Base-by-base conservation (phyloP, 345 rosid genomes). In the Turritis glabra region DNA sequence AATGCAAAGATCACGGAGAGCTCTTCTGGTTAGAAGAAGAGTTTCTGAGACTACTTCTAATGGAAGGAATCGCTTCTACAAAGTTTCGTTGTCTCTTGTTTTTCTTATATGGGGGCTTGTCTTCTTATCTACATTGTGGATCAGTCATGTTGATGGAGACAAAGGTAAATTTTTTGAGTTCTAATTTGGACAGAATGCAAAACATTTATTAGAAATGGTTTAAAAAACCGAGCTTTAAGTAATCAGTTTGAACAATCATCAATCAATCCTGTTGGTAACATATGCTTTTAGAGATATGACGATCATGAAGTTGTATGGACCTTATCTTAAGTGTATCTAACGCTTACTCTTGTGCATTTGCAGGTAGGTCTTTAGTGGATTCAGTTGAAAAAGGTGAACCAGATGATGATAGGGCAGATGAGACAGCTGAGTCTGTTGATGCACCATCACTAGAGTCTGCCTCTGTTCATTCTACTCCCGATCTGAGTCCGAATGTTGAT, bases 1-100 rank as follows among this genome's bases (percentile, higher is more conserved):
- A 73, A 95, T 95, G 99, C 97, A 84, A 88, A 89, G 96, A 80
- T 89, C 97, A 71, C 85, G 93, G 77, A 88, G 77, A 85, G 92
- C 91, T 90, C 89, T 88, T 95, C 96, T 82, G 52, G 74, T 65
- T 33, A 86, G 96, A 77, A 87, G 93, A 82, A 87, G 97, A 84
- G 93, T 88, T 79, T 82, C 71, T 27, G 89, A 82, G 70, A 82
- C 73, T 77, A 64, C 59, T 67, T 57, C 35, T 13, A 64, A 75
- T 60, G 90, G 84, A 59, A 86, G 80, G 72, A 84, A 57, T 61
- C 73, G 75, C 22, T 60, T 85, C 71, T 86, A 84, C 81, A 85
- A 81, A 81, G 77, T 90, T 78, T 94, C 98, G 4, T 50, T 94
- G 80, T 91, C 96, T 50, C 79, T 94, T 56, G 86, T 85, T 72